Evolutionary conservation across 129 eudicot species (phyloP).

Genomic region (Rutidosis leptorrhynchoides): DNA sequence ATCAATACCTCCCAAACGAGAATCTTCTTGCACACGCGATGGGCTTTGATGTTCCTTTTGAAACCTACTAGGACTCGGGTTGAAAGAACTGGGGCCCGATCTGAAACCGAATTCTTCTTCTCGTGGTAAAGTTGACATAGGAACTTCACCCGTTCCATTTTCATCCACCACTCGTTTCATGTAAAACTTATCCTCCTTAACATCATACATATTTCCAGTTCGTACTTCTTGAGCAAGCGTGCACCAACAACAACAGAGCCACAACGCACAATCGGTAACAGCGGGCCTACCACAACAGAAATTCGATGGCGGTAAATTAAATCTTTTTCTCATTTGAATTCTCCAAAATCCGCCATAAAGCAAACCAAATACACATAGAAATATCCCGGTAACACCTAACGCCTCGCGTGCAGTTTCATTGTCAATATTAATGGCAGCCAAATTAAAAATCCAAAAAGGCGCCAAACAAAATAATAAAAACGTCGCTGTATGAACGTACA

Average conservation of each 20-base stretch:
- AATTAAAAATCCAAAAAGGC: conserved; percentile 82
- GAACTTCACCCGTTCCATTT: conserved; percentile 26
- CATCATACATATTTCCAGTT: conserved; percentile 77
- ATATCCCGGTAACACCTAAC: conserved; percentile 68
- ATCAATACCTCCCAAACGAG: conserved; percentile 32
- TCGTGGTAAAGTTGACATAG: conserved; percentile 49
- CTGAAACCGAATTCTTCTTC: conserved; percentile 42
- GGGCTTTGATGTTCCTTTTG: conserved; percentile 35
- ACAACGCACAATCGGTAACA: conserved; percentile 71
- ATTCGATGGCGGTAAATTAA: conserved; percentile 60
- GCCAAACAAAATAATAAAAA: conserved; percentile 85
- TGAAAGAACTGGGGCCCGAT: conserved; percentile 48
- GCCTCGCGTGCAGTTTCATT: conserved; percentile 65
- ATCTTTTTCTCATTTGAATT: conserved; percentile 95
- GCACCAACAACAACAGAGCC: conserved; percentile 99
- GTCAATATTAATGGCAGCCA: conserved; percentile 87
- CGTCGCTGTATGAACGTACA: conserved; percentile 93
- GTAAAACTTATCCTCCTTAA: conserved; percentile 65
- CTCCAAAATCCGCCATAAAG: conserved; percentile 99
- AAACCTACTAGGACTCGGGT: conserved; percentile 52
- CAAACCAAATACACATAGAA: conserved; percentile 79
- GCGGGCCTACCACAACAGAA: conserved; percentile 68
- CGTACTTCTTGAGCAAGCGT: conserved; percentile 96
- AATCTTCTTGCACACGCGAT: conserved; percentile 37
- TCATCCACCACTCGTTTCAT: conserved; percentile 37